phyloP scores from a whole-genome alignment of 2,329 filamentous ascomycete genomes.

The Didymosphaeria variabile region DNA sequence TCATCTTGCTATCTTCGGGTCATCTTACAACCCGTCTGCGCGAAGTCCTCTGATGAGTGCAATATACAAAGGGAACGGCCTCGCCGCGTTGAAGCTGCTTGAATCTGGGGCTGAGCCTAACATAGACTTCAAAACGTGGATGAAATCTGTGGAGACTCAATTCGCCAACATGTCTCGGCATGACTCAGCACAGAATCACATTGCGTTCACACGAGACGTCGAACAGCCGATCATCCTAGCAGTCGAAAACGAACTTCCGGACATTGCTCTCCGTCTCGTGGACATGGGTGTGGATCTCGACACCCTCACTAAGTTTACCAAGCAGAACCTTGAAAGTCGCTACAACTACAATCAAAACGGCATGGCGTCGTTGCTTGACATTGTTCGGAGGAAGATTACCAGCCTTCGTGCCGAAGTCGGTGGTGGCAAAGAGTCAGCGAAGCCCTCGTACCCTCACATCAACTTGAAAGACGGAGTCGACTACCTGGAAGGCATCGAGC shows the following conservation, averaged over 20 bases:
- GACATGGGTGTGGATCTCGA: conserved; percentile 72
- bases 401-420: conserved; percentile 59
- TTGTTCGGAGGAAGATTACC: conserved; percentile 64
- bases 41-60: conserved; percentile 67
- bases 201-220: conserved; percentile 57
- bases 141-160: conserved; percentile 63
- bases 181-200: conserved; percentile 59
- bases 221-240: conserved; percentile 75
- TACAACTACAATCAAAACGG: conserved; percentile 35
- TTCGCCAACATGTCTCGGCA: conserved; percentile 48
- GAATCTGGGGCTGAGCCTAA: conserved; percentile 67
- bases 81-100: conserved; percentile 68
- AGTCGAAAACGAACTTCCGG: conserved; percentile 59
- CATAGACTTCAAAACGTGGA: conserved; percentile 71
- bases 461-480: conserved; percentile 54
- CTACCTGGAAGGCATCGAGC: conserved; percentile 62
- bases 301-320: conserved; percentile 57
- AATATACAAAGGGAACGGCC: conserved; percentile 61
- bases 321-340: conserved; percentile 31
- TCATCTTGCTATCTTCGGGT: conserved; percentile 62
- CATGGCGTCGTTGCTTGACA: conserved; percentile 67
- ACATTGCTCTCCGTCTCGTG: conserved; percentile 67
- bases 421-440: conserved; percentile 47
- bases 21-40: conserved; percentile 45
- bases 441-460: conserved; percentile 39